Base-by-base conservation (phyloP, 352 stramenopile genomes). In the Phytophthora pinifolia region DNA sequence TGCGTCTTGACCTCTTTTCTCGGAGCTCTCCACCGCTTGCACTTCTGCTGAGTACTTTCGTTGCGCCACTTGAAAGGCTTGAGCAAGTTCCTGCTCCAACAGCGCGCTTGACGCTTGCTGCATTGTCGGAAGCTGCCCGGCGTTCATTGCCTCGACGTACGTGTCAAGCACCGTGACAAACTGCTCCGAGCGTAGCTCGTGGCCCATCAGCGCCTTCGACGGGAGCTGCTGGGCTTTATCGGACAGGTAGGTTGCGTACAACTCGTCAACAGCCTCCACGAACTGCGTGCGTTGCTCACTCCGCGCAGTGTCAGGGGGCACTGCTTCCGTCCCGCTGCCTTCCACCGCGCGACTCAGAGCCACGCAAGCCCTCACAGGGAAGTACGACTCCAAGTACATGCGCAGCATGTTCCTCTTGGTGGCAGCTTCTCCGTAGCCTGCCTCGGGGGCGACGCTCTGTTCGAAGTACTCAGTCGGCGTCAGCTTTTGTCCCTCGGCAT, bases 351-450 rank as follows among this genome's bases (percentile, higher is more conserved):
- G 79, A 55, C 74, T 86, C 1, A 89, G 38, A 7, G 51, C 55
- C 25, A 86, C 58, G 38, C 68, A 77, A n/a, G 82, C 64, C 29
- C 69, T 61, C 2, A 39, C 31, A 0, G 54, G 52, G 18, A 89
- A 89, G 35, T 79, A 70, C 35, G 62, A 65, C 32, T 76, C 66
- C 27, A 90, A 46, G 44, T 80, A 86, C 77, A 86, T 87, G 39
- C 79, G 74, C 27, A 71, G 41, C 45, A 68, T 64, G 46, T 90
- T 90, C 43, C 74, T 72, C 34, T 58, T 30, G 9, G 63, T 62
- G 9, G 82, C 76, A 8, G 73, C 66, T 13, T 88, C 75, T 42
- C 67, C 83, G 46, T 83, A 88, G 13, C 79, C 79, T 22, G 34
- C 20, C 42, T 90, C 77, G 17, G 79, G 73, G 7, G 62, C 54